Conservation (phyloP, 768 basidiomycete genomes). For the Rhodocollybia butyracea region DNA sequence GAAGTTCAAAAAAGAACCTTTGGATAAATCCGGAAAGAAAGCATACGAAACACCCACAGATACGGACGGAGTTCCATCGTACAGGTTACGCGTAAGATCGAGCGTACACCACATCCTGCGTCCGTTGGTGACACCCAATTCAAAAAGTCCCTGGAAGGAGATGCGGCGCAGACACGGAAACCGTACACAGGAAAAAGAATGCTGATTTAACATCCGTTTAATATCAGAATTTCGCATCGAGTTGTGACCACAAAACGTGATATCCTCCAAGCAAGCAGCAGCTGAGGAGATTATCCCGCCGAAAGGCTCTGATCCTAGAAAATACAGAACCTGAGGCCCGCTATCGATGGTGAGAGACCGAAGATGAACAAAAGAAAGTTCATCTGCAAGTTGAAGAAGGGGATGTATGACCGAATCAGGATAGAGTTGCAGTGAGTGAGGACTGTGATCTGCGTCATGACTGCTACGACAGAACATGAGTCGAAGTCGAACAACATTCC, state of each 20-base stretch:
- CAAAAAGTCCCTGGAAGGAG: background rate
- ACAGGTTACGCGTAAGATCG: background rate
- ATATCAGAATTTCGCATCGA: background rate
- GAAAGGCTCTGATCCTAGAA: background rate
- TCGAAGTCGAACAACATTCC: background rate
- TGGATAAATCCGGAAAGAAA: background rate
- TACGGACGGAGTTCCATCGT: background rate
- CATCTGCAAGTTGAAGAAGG: background rate
- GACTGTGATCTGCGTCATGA: background rate
- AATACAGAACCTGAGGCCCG: slow-evolving; percentile 1
- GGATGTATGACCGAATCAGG: background rate
- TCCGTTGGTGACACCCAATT: background rate
- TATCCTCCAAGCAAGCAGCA: background rate
- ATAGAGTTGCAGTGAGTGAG: background rate
- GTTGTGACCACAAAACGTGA: background rate
- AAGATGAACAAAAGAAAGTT: background rate
- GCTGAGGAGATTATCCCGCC: background rate
- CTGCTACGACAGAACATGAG: background rate
- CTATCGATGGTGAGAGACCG: background rate
- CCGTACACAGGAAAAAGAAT: background rate
- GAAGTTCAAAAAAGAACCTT: background rate
- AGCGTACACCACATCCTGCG: background rate
- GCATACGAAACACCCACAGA: background rate
- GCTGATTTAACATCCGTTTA: background rate
- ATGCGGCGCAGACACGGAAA: background rate